phyloP scores from a whole-genome alignment of 768 basidiomycete species.

The Mycena kentingensis region DNA sequence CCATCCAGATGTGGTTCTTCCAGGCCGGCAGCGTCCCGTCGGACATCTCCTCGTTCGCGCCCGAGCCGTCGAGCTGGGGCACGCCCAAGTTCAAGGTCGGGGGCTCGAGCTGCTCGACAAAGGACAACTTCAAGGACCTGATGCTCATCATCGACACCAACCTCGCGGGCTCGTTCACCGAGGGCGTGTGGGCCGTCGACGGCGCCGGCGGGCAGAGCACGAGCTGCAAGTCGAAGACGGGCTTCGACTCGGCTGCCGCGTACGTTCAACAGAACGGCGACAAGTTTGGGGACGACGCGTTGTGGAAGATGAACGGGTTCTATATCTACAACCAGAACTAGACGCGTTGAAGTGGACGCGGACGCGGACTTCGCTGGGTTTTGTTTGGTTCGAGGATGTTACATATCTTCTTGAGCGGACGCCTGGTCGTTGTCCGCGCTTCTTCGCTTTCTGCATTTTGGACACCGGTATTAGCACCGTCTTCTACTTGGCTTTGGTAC shows the following conservation, averaged over 20 bases:
- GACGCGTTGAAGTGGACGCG: neutral
- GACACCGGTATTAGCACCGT: no score
- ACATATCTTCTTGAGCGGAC: no score
- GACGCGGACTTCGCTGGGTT: neutral
- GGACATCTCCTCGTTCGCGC: constrained; percentile 36
- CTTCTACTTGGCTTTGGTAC: no score
- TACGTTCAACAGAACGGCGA: constrained; percentile 19
- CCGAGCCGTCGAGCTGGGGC: constrained; percentile 46
- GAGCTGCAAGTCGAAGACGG: constrained; percentile 19
- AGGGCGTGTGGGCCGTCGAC: constrained; percentile 42
- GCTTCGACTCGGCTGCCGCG: constrained; percentile 20
- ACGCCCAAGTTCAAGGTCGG: constrained; percentile 41
- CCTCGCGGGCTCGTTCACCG: constrained; percentile 36
- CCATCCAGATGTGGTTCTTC: constrained; percentile 53
- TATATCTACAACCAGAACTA: constrained; percentile 23
- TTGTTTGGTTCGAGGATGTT: no score
- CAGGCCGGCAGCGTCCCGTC: constrained; percentile 35
- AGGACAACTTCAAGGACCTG: constrained; percentile 39
- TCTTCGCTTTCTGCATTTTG: no score
- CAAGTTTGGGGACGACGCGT: constrained; percentile 21
- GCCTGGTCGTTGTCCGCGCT: no score
- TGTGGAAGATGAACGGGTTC: constrained; percentile 23
- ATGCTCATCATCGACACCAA: constrained; percentile 44
- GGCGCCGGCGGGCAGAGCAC: constrained; percentile 21
- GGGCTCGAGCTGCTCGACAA: constrained; percentile 36